Conservation (phyloP, 2,329 filamentous ascomycete species). For the Neonectria punicea region DNA sequence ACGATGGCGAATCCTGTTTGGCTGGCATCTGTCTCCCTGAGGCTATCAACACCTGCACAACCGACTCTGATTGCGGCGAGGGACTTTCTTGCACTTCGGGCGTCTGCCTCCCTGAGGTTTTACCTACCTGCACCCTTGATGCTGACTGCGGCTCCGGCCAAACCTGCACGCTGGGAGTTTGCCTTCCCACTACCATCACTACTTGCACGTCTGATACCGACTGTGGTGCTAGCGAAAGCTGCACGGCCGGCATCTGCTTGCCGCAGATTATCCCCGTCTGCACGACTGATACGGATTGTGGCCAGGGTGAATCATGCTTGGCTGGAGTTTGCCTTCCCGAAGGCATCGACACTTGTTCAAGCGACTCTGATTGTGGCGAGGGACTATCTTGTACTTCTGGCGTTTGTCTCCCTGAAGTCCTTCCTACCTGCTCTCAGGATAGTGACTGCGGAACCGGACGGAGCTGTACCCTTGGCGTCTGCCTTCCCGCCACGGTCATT, state of each 20-base stretch:
- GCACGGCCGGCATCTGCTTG: conserved; percentile 4
- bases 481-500: background rate
- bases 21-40: conserved; percentile 9
- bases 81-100: conserved; percentile 8
- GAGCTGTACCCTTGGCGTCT: conserved; percentile 8
- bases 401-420: background rate
- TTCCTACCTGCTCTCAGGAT: background rate
- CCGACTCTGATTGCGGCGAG: background rate
- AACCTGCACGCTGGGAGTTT: background rate
- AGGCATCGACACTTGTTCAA: background rate
- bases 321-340: conserved; percentile 2
- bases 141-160: background rate
- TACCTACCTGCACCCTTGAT: background rate
- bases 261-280: conserved; percentile 6
- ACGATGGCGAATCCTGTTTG: background rate
- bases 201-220: background rate
- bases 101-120: background rate
- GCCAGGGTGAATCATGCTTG: conserved; percentile 4
- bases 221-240: background rate
- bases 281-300: background rate
- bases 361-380: background rate
- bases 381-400: conserved; percentile 1
- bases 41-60: background rate
- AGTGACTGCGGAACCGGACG: background rate
- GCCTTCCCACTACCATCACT: background rate